These are phyloP conservation scores for Ceratocystis huliohia DNA, from an alignment of 2,329 filamentous ascomycete species.

Conservation along the genomic window DNA sequence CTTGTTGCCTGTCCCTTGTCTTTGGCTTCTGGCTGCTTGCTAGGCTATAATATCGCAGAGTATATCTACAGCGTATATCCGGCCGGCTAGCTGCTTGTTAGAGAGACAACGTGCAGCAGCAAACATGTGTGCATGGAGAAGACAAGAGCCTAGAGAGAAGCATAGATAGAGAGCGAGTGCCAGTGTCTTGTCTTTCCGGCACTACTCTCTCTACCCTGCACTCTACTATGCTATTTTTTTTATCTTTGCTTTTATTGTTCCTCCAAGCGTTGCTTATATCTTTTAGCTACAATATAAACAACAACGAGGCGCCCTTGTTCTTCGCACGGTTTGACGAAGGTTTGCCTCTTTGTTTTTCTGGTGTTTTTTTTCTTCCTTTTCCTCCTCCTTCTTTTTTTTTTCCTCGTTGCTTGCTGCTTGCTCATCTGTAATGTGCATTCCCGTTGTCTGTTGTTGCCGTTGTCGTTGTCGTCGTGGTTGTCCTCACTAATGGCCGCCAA, in stretches of 20 bases:
- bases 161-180: not conserved
- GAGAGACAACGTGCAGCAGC: not conserved
- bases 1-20: not conserved
- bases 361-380: not conserved
- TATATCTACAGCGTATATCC: not conserved
- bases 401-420: not conserved
- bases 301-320: not conserved
- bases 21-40: not conserved
- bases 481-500: constrained; percentile 1
- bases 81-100: not conserved
- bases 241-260: constrained; percentile 3
- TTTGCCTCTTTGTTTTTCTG: constrained; percentile 1
- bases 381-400: not conserved
- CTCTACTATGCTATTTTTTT: not conserved
- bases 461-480: constrained; percentile 6
- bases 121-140: no score
- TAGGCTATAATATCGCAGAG: not conserved
- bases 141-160: not conserved
- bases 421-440: constrained; percentile 1
- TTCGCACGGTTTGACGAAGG: constrained; percentile 1
- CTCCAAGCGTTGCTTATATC: not conserved
- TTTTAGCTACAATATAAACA: constrained; percentile 4
- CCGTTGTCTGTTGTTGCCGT: constrained; percentile 1
- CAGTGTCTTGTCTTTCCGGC: not conserved
- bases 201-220: not conserved